A percentile compares a stretch with the other conserved stretches of the same genome.
These are phyloP conservation scores for Fusarium torreyae DNA, from an alignment of 2,329 filamentous ascomycete genomes.

Conservation along the genomic window DNA sequence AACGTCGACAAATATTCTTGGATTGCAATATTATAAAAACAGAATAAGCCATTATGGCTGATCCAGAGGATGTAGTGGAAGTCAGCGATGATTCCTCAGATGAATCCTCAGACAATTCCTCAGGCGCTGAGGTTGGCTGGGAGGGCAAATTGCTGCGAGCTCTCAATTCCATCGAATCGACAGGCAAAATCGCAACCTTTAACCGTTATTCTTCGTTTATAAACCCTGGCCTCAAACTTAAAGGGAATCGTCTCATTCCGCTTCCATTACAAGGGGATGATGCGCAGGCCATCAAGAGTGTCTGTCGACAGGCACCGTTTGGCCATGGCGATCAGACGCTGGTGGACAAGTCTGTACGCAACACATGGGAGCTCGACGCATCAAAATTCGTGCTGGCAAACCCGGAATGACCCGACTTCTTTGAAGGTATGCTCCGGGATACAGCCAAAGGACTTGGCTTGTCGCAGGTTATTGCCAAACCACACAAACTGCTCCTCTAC, in stretches of 20 bases:
- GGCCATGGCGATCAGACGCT: slow-evolving; percentile 23
- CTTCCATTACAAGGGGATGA: slow-evolving; percentile 18
- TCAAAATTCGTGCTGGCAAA: slow-evolving; percentile 20
- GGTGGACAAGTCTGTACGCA: slow-evolving; percentile 15
- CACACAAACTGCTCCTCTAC: slow-evolving; percentile 31
- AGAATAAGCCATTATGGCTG: background rate
- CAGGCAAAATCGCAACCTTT: slow-evolving; percentile 19
- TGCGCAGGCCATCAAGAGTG: slow-evolving; percentile 18
- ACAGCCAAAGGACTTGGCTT: slow-evolving; percentile 16
- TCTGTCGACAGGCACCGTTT: slow-evolving; percentile 22
- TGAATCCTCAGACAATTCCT: too few relatives aligned
- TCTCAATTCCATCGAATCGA: slow-evolving; percentile 18
- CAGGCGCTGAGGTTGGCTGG: background rate
- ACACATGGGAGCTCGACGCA: slow-evolving; percentile 32
- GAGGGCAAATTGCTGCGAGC: background rate
- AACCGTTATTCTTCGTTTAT: slow-evolving; percentile 3
- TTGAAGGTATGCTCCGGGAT: background rate
- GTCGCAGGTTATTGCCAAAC: background rate
- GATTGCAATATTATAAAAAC: too few relatives aligned
- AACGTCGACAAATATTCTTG: background rate
- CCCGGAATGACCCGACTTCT: slow-evolving; percentile 8
- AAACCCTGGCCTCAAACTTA: slow-evolving; percentile 27
- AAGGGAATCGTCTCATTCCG: background rate
- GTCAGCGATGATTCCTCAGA: slow-evolving; percentile 1
- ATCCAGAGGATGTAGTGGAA: background rate